Evolutionary conservation across 2,329 filamentous ascomycete species (phyloP).

Genomic region (Penicillium sp.): DNA sequence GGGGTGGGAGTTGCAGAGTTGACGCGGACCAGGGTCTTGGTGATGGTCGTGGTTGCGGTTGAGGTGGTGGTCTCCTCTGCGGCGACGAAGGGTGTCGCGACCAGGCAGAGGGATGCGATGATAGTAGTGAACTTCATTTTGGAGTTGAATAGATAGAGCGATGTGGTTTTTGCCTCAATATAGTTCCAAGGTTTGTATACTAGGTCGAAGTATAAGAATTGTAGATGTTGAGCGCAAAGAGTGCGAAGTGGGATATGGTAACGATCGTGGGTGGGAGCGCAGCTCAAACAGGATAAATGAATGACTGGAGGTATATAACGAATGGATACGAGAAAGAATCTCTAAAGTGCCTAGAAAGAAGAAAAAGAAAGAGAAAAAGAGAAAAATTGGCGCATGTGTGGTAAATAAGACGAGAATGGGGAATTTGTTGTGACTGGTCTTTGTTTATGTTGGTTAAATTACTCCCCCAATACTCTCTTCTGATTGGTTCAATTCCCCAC

Average conservation of each 20-base stretch:
- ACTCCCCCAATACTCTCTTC: neutral
- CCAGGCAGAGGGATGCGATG: slow-evolving; percentile 35
- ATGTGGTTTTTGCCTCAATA: neutral
- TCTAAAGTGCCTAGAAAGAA: slow-evolving; percentile 15
- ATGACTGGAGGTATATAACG: slow-evolving; percentile 14
- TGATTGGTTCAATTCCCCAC: slow-evolving; percentile 14
- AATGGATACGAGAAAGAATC: slow-evolving; percentile 19
- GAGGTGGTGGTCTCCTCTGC: slow-evolving; percentile 29
- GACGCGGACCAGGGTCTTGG: slow-evolving; percentile 45
- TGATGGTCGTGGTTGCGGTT: slow-evolving; percentile 37
- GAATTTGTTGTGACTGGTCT: no score
- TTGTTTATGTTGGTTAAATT: no score
- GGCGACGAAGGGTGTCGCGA: slow-evolving; percentile 31
- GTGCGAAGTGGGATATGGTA: slow-evolving; percentile 21
- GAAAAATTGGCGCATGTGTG: slow-evolving; percentile 19
- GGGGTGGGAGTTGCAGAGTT: slow-evolving; percentile 39
- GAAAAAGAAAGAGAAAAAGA: slow-evolving; percentile 7
- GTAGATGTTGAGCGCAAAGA: slow-evolving; percentile 20
- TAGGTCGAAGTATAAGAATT: no score
- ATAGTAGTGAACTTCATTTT: slow-evolving; percentile 38
- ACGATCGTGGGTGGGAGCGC: slow-evolving; percentile 31
- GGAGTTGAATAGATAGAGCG: slow-evolving; percentile 13
- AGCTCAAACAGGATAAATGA: slow-evolving; percentile 24
- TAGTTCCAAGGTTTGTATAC: neutral
- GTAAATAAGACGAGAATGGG: slow-evolving; percentile 18